Evolutionary conservation across 2,329 filamentous ascomycete species (phyloP).

Genomic region (Scedosporium dehoogii): DNA sequence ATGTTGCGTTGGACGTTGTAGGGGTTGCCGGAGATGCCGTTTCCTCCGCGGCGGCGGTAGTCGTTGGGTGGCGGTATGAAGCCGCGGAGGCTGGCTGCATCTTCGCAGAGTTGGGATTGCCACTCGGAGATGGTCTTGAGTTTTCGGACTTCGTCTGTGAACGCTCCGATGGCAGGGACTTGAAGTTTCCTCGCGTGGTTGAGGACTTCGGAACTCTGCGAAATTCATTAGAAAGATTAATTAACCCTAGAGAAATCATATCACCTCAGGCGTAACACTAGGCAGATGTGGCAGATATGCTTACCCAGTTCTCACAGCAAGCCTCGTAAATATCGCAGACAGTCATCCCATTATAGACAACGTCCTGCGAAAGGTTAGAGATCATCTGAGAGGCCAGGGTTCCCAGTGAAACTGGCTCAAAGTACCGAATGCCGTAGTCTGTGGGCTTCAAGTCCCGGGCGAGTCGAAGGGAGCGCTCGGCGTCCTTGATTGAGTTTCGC

Average conservation of each 20-base stretch:
- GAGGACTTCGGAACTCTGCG: neutral
- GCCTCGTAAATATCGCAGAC: neutral
- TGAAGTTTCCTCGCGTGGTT: neutral
- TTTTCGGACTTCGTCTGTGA: neutral
- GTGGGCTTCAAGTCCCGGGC: neutral
- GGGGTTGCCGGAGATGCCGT: neutral
- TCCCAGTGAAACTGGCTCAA: neutral
- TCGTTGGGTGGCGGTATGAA: neutral
- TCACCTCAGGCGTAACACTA: neutral
- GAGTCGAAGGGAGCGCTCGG: neutral
- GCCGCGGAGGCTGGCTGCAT: neutral
- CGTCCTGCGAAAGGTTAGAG: neutral
- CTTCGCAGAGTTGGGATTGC: slow-evolving; percentile 8
- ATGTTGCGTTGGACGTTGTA: neutral
- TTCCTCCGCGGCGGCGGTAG: neutral
- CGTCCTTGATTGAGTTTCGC: neutral
- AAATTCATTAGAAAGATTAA: neutral
- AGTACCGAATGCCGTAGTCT: neutral
- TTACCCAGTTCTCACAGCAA: neutral
- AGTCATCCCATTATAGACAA: neutral
- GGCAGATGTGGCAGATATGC: neutral
- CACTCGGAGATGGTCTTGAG: neutral
- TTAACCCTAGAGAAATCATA: neutral
- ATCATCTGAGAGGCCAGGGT: neutral
- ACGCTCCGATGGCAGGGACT: neutral